Conservation (phyloP, 768 basidiomycete genomes). For the Podaxis carcinomalis region DNA sequence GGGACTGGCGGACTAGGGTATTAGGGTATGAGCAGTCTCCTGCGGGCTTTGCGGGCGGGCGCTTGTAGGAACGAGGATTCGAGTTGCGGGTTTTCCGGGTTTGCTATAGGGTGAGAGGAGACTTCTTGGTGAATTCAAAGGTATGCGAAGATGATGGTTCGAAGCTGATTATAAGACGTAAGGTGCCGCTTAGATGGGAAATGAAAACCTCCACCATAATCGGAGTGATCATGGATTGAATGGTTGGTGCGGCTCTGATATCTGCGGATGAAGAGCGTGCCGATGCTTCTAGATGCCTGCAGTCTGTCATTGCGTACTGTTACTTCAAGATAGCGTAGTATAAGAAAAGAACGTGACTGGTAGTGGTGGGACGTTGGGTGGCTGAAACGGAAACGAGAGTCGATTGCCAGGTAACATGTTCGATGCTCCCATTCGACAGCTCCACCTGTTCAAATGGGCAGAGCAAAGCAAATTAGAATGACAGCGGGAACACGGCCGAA, state of each 20-base stretch:
- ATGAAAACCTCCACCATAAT: neutral
- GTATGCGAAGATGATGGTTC: neutral
- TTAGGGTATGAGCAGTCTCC: neutral
- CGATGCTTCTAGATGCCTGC: neutral
- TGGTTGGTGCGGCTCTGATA: no score
- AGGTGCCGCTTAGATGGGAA: neutral
- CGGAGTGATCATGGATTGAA: no score
- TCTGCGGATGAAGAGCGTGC: neutral
- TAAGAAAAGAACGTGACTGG: neutral
- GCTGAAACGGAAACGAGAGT: neutral
- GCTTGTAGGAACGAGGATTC: neutral
- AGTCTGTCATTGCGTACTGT: neutral
- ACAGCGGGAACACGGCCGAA: neutral
- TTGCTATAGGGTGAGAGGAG: neutral
- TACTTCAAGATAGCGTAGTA: no score
- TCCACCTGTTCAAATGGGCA: neutral
- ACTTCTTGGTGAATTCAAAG: neutral
- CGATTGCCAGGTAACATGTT: neutral
- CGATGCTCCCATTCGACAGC: neutral
- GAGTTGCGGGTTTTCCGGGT: neutral
- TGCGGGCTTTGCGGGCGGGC: no score
- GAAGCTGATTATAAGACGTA: neutral
- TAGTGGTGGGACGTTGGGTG: neutral
- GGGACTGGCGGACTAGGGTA: neutral
- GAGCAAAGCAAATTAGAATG: neutral